Evolutionary conservation across 768 basidiomycete genomes (phyloP), one percentile per base, ranked within the genome.

Genomic region (Lactarius deliciosus): DNA sequence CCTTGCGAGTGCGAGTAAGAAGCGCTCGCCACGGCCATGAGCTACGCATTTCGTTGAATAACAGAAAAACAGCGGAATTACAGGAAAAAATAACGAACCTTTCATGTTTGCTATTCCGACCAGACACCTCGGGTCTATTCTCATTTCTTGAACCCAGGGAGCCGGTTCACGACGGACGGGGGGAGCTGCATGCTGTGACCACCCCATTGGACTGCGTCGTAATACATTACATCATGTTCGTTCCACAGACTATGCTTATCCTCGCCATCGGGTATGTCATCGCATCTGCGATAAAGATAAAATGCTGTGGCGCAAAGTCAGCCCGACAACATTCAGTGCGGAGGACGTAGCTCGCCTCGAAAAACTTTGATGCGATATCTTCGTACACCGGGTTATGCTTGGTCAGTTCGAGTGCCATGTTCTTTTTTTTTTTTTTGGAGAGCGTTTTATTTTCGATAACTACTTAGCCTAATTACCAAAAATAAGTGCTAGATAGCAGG

Each of bases 321-420:
- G 9, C 63, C 20, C 13, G 38, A 32, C 56, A 25, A 50, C 25
- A 38, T n/a, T n/a, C 54, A 20, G 53, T 16, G n/a, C 47, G 10
- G 38, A 15, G 25, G 25, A 58, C 25, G 41, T 5, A 28, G 68
- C 76, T 32, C 57, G 87, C 90, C 82, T 94, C 91, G 64, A 97
- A 94, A 76, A 96, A 96, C 77, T 99, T 99, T 58, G 95, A 97
- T 28, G 97, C 97, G 68, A 99, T 99, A 75, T 99, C 97, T 77
- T 99, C 97, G 73, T 99, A 99, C 2, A 96, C 94, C 2, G 90
- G 81, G 75, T 99, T 98, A 76, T 98, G 95, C 28, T 30, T 30
- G 28, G 28, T 3, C 28, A 30, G 3, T 30, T 30, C 28, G 28
- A 30, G 2, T 30, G 28, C 28, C 28, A 30, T 30, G 28, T 30